Percentiles rank a stretch among this genome's conserved stretches.
Evolutionary conservation across 352 stramenopile genomes (phyloP).

Genomic region (Lagenidium giganteum): DNA sequence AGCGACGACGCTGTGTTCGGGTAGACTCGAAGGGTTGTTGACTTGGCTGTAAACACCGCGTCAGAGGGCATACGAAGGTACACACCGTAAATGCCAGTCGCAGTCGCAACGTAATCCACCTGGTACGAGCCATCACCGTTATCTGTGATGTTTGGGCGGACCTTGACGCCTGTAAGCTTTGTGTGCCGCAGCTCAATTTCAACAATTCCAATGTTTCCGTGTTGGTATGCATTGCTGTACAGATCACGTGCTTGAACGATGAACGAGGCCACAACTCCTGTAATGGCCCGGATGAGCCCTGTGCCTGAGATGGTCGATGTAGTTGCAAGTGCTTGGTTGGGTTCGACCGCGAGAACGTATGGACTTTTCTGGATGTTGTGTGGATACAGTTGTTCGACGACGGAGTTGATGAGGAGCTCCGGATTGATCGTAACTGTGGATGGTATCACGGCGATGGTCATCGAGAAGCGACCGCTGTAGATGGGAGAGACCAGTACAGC

Average conservation of each 20-base stretch:
- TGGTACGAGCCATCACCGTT: conserved; percentile 9
- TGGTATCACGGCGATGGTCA: conserved; percentile 30
- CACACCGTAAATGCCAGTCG: conserved; percentile 27
- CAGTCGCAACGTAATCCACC: conserved; percentile 22
- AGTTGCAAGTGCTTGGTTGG: conserved; percentile 20
- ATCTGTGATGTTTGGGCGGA: neutral
- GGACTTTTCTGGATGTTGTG: conserved; percentile 37
- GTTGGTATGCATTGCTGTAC: conserved; percentile 1
- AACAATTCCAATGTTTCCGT: conserved; percentile 14
- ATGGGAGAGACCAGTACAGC: conserved; percentile 28
- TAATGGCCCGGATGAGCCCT: conserved; percentile 26
- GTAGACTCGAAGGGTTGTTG: conserved; percentile 15
- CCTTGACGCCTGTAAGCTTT: neutral
- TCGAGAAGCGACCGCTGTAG: conserved; percentile 28
- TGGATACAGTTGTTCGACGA: conserved; percentile 26
- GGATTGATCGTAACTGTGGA: conserved; percentile 11
- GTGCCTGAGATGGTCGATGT: conserved; percentile 28
- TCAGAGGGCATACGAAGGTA: conserved; percentile 27
- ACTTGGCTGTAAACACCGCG: conserved; percentile 22
- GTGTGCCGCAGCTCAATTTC: conserved; percentile 8
- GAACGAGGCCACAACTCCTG: conserved; percentile 25
- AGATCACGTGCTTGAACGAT: conserved; percentile 36
- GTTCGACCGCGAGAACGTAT: conserved; percentile 35
- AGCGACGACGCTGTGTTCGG: conserved; percentile 24
- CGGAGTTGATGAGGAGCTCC: conserved; percentile 10